Base-by-base conservation (phyloP, 768 basidiomycete genomes). In the Boletus pseudo-olivaceus region DNA sequence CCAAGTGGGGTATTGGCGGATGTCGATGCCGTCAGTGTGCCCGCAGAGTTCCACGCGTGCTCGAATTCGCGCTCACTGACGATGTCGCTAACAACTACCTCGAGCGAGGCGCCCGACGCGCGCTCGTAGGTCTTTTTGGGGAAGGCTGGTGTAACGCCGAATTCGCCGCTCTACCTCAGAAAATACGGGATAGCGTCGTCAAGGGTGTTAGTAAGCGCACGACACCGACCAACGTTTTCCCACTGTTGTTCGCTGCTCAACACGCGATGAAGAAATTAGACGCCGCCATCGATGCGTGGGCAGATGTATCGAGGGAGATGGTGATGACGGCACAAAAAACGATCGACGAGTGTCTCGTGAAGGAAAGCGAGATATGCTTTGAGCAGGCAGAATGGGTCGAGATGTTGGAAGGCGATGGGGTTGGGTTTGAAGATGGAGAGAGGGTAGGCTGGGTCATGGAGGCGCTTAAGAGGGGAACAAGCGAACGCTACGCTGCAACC, bases 81-180 rank as follows among this genome's bases (percentile, higher is more conserved):
- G 96, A 97, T 64, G 88, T 96, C 10, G 79, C 82, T 55, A 91
- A 93, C 64, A 61, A 75, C 0, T 74, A 80, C 35, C 80, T 98
- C 4, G 86, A 90, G 38, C 76, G 83, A 5, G 86, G 86, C 0
- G 84, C 89, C 0, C 77, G 89, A 12, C 76, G 85, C 6, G 90
- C 88, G 12, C 75, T 98, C 7, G 85, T 94, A 0, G 85, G 86
- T 0, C 78, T 91, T 30, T 98, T 91, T 64, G 93, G 92, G 5
- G 89, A 92, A 58, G 88, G 89, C 3, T 97, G 94, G 95, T 87
- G 84, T 68, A 87, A 82, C 0, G 68, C 80, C 35, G 93, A 97
- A 51, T 90, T 98, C 61, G 89, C 89, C 0, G 69, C 72, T 0
- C 76, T 96, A 2, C 77, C 84, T 3, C 78, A 77, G 52, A 85